Evolutionary conservation across 495 filamentous ascomycete species (phyloP).

Genomic region (Cryomyces minteri): DNA sequence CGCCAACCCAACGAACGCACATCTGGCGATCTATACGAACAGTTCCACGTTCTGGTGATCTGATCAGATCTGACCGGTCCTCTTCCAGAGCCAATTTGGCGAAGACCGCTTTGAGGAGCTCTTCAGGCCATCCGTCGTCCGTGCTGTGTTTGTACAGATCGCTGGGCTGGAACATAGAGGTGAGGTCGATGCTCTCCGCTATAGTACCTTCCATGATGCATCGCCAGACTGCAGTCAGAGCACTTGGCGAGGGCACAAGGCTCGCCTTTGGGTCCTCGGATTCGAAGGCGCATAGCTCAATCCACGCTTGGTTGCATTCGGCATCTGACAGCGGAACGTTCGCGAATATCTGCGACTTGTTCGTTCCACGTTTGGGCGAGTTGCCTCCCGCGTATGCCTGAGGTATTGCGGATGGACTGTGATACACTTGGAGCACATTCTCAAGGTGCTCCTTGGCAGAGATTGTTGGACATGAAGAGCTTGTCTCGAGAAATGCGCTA

Average conservation of each 20-base stretch:
- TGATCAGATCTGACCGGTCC: background rate
- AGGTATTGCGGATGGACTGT: no score
- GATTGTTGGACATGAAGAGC: slow-evolving; percentile 10
- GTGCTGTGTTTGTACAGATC: slow-evolving; percentile 14
- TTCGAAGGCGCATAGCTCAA: slow-evolving; percentile 21
- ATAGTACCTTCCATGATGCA: slow-evolving; percentile 10
- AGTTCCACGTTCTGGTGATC: background rate
- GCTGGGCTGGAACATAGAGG: slow-evolving; percentile 24
- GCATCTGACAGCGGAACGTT: slow-evolving; percentile 19
- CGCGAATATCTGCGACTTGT: slow-evolving; percentile 15
- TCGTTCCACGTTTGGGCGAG: background rate
- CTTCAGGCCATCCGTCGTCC: slow-evolving; percentile 18
- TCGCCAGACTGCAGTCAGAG: slow-evolving; percentile 15
- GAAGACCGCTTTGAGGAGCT: slow-evolving; percentile 26
- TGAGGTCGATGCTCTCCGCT: slow-evolving; percentile 9
- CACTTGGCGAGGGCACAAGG: slow-evolving; percentile 14
- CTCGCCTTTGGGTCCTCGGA: slow-evolving; percentile 5
- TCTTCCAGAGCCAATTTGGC: slow-evolving; percentile 17
- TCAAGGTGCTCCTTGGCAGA: slow-evolving; percentile 6
- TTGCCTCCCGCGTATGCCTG: no score
- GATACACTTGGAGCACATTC: no score
- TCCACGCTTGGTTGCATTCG: slow-evolving; percentile 20
- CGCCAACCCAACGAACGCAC: slow-evolving; percentile 32
- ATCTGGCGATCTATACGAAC: slow-evolving; percentile 2
- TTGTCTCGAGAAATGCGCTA: slow-evolving; percentile 50